These are phyloP conservation scores for Diaporthe sp. DNA, from an alignment of 2,329 filamentous ascomycete genomes.

Conservation along the genomic window DNA sequence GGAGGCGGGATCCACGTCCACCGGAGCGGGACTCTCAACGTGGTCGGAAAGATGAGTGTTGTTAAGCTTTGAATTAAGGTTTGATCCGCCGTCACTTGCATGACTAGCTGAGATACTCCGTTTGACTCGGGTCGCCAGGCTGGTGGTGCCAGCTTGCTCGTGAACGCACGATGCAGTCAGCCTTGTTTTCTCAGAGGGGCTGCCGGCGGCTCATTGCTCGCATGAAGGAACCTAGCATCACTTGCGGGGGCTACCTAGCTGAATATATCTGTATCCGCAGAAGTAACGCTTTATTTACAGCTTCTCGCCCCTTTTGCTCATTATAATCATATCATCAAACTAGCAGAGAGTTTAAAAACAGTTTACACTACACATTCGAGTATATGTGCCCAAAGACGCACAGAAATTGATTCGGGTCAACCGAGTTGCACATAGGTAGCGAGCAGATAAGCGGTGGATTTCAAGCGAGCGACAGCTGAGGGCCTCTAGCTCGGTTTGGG, in stretches of 20 bases:
- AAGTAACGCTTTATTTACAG: not conserved
- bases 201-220: not conserved
- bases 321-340: too few relatives aligned
- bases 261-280: too few relatives aligned
- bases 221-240: not conserved
- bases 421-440: not conserved
- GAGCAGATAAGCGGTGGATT: not conserved
- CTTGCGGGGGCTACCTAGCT: not conserved
- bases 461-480: not conserved
- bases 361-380: not conserved
- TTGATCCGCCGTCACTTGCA: not conserved
- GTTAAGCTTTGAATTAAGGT: slow-evolving; percentile 10
- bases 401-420: not conserved
- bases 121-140: slow-evolving; percentile 7
- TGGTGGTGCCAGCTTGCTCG: not conserved
- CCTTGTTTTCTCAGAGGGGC: not conserved
- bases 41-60: not conserved
- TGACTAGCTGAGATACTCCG: not conserved
- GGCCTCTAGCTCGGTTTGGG: not conserved
- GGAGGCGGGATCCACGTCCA: slow-evolving; percentile 1
- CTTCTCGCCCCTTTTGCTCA: not conserved
- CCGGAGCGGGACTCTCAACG: not conserved
- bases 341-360: too few relatives aligned
- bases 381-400: not conserved
- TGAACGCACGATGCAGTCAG: not conserved